Evolutionary conservation across 352 stramenopile species (phyloP), one percentile per base, ranked within the genome.

Genomic region (Globisporangium sylvaticum): DNA sequence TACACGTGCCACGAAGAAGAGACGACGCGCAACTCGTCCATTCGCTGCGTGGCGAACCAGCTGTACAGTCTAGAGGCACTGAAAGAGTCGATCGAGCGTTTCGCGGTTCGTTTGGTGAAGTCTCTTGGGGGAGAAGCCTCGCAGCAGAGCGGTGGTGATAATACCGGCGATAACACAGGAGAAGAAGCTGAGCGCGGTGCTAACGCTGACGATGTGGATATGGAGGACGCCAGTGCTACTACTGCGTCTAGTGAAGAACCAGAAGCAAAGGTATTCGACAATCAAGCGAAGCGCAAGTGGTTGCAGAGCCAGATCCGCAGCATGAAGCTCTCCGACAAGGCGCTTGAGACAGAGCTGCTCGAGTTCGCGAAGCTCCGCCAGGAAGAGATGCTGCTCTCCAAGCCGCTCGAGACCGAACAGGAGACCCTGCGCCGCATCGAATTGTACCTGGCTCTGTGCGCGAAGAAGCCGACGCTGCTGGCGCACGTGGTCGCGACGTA

Each of bases 11-110:
- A 90, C 29, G 72, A 78, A 57, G 84, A 94, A 24, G 81, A 90
- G 25, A 74, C 75, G n/a, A 84, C 72, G 44, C 86, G 86, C 48
- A 92, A 88, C 68, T 80, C 77, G 55, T 73, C 81, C 9, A 92
- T 92, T 61, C 79, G 81, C 15, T 94, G 86, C 62, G 80, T 94
- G 18, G 86, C 81, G 15, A 94, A 94, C 52, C 86, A 94, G 55
- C 70, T 94, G 5, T 94, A 92, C 64, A 70, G 72, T 14, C 65
- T 94, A 0, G 66, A 76, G 14, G 62, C 70, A 1, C 70, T 91
- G 22, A 89, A 91, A 65, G 56, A 48, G 18, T 64, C 76, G 22
- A 89, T 94, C 29, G 86, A 94, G 65, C 65, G 72, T 42, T 87
- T 88, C 67, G 84, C 86, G 14, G 71, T 86, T 14, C 71, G 76